phyloP scores from a whole-genome alignment of 305 asterid genomes.

The Ruellia speciosa region DNA sequence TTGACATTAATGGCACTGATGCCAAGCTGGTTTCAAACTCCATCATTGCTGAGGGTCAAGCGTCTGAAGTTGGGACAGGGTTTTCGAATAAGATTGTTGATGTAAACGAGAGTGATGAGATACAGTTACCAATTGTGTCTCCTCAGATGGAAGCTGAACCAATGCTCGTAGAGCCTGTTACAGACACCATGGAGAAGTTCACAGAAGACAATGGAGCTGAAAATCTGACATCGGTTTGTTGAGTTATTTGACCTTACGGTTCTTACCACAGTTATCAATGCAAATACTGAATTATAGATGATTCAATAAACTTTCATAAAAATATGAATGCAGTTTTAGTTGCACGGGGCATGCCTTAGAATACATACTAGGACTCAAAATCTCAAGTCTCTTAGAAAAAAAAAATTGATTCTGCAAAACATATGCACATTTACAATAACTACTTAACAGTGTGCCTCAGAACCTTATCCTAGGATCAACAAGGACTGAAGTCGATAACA shows the following conservation, averaged over 20 bases:
- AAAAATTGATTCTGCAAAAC: slow-evolving; percentile 2
- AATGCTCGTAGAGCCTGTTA: slow-evolving; percentile 10
- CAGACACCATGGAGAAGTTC: slow-evolving; percentile 19
- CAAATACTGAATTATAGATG: not conserved
- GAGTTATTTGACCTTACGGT: slow-evolving; percentile 9
- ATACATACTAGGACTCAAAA: not conserved
- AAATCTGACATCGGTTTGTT: slow-evolving; percentile 33
- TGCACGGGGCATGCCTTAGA: not conserved
- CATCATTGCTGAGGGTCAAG: slow-evolving; percentile 18
- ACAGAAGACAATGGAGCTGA: slow-evolving; percentile 18
- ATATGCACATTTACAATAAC: slow-evolving; percentile 17
- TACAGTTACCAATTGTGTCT: not conserved
- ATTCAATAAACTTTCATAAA: not conserved
- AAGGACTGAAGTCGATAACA: slow-evolving; percentile 21
- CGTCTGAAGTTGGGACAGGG: slow-evolving; percentile 20
- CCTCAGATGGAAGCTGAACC: not conserved
- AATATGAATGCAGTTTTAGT: no score
- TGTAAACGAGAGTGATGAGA: slow-evolving; percentile 5
- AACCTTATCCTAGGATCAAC: slow-evolving; percentile 25
- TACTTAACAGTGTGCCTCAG: slow-evolving; percentile 25
- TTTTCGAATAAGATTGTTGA: slow-evolving; percentile 15
- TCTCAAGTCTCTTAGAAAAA: not conserved
- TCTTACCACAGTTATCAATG: not conserved
- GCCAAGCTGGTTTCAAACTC: slow-evolving; percentile 3
- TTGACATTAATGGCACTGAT: slow-evolving; percentile 19